A percentile compares a stretch with the other conserved stretches of the same genome.
These are phyloP conservation scores for Verticillium tricorpus DNA, from an alignment of 2,329 filamentous ascomycete genomes.

Conservation along the genomic window DNA sequence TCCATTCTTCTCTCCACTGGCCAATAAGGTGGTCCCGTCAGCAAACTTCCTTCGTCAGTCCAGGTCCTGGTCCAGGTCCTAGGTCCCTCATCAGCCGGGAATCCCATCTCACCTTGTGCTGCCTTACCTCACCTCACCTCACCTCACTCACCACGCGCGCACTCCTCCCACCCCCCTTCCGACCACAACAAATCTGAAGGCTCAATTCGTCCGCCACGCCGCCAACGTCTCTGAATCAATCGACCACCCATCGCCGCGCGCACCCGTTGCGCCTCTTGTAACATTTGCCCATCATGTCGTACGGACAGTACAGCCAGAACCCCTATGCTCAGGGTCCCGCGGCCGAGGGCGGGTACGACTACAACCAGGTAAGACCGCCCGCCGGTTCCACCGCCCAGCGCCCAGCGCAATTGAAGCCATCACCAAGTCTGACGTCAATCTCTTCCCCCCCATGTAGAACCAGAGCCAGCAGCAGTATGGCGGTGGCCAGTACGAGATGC, in stretches of 20 bases:
- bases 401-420: neutral
- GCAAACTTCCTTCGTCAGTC: constrained; percentile 2
- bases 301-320: constrained; percentile 59
- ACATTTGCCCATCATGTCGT: constrained; percentile 45
- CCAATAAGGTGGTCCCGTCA: neutral
- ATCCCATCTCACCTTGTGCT: neutral
- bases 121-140: neutral
- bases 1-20: neutral
- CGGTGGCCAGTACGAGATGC: constrained; percentile 49
- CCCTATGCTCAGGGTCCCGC: constrained; percentile 55
- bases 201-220: neutral
- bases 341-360: constrained; percentile 42
- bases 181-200: neutral
- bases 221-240: neutral
- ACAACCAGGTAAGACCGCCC: constrained; percentile 32
- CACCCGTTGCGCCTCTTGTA: neutral
- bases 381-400: constrained; percentile 17
- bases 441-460: neutral
- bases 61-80: neutral
- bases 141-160: neutral
- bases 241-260: neutral
- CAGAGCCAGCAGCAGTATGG: constrained; percentile 14
- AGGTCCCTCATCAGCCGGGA: neutral
- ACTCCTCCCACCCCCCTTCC: neutral
- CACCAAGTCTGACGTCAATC: neutral